These are phyloP conservation scores for Polyplosphaeria fusca DNA, from an alignment of 495 filamentous ascomycete species.

Conservation along the genomic window DNA sequence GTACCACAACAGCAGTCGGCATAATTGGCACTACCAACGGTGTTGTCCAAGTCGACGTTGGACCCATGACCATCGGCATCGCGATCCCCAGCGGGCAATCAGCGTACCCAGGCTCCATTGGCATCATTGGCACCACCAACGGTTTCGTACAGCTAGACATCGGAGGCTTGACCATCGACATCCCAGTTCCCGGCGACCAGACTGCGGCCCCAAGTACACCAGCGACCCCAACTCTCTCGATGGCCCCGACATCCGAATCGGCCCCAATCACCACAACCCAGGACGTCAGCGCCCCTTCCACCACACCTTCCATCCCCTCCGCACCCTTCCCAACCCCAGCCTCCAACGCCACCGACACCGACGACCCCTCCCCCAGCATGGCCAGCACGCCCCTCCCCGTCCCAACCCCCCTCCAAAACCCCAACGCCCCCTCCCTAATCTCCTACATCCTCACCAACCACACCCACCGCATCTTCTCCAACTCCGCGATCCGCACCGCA, in stretches of 20 bases:
- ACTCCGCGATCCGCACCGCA: not conserved
- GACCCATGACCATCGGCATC: not conserved
- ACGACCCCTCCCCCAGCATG: not conserved
- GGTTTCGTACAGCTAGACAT: no score
- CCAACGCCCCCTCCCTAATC: not conserved
- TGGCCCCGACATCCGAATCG: not conserved
- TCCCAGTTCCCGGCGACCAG: not conserved
- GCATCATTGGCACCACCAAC: not conserved
- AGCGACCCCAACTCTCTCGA: not conserved
- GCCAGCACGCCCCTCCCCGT: not conserved
- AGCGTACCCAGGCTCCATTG: no score
- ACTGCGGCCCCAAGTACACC: not conserved
- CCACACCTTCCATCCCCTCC: not conserved
- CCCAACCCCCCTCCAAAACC: not conserved
- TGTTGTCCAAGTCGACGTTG: not conserved
- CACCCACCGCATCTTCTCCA: not conserved
- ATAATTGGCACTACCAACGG: not conserved
- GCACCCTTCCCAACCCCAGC: not conserved
- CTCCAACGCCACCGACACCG: not conserved
- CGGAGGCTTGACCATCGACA: not conserved
- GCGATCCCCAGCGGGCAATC: no score
- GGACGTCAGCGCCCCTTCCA: not conserved
- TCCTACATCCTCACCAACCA: not conserved
- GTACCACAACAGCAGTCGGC: not conserved
- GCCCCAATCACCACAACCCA: not conserved